These are phyloP conservation scores for Drechmeria coniospora DNA, from an alignment of 2,329 filamentous ascomycete species.

Conservation along the genomic window DNA sequence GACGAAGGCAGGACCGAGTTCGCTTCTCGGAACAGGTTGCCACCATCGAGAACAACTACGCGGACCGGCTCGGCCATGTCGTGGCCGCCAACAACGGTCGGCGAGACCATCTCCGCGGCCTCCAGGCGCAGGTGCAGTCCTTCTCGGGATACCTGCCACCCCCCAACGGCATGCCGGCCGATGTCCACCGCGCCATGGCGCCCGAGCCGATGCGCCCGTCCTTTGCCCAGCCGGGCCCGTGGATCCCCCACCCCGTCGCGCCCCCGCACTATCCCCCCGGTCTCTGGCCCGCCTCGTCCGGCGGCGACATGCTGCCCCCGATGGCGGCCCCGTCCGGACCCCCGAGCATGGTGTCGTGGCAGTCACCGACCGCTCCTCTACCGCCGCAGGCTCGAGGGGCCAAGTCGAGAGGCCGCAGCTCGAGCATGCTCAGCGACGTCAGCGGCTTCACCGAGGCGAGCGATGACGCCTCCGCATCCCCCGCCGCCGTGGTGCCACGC, in stretches of 20 bases:
- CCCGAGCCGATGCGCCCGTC: constrained; percentile 7
- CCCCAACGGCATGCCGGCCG: constrained; percentile 17
- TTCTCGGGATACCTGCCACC: constrained; percentile 18
- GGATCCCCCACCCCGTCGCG: constrained; percentile 20
- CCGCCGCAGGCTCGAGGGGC: constrained; percentile 18
- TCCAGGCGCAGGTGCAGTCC: constrained; percentile 17
- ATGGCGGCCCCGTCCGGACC: constrained; percentile 14
- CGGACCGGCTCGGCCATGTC: constrained; percentile 27
- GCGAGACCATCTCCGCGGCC: constrained; percentile 14
- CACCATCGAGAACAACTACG: constrained; percentile 29
- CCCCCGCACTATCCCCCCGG: constrained; percentile 18
- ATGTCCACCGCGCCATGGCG: constrained; percentile 8
- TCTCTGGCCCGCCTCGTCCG: constrained; percentile 20
- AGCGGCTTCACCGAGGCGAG: constrained; percentile 53
- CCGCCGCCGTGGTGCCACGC: constrained; percentile 3
- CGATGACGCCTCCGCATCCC: constrained; percentile 26
- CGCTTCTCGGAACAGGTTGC: constrained; percentile 30
- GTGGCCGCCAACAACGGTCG: constrained; percentile 14
- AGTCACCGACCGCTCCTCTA: constrained; percentile 22
- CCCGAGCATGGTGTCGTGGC: constrained; percentile 16
- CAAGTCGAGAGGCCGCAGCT: constrained; percentile 41
- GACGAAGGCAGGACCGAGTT: constrained; percentile 34
- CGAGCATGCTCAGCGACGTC: constrained; percentile 51
- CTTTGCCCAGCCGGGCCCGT: constrained; percentile 12
- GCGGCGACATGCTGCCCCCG: constrained; percentile 16